A percentile compares a stretch with the other conserved stretches of the same genome.
These are phyloP conservation scores for Grigorovia jiainica DNA, from an alignment of 805 yeast species.

Conservation along the genomic window DNA sequence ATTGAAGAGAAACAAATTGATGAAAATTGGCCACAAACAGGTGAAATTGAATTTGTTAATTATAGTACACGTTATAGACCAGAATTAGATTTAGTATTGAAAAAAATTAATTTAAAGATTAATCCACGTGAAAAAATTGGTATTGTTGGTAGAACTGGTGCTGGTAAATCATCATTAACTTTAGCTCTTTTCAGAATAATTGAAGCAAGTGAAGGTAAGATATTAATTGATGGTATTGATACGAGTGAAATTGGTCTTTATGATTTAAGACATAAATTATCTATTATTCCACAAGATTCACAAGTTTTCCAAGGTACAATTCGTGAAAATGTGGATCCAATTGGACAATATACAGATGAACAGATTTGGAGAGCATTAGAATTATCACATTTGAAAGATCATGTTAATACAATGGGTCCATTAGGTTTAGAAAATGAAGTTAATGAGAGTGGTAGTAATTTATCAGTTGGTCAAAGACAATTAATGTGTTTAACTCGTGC, in stretches of 20 bases:
- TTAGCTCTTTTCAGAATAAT: constrained; percentile 78
- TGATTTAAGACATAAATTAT: constrained; percentile 67
- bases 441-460: constrained; percentile 61
- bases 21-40: constrained; percentile 61
- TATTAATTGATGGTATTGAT: constrained; percentile 61
- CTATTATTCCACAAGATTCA: constrained; percentile 90
- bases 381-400: constrained; percentile 65
- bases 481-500: constrained; percentile 78
- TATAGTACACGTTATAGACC: constrained; percentile 82
- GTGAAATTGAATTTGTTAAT: constrained; percentile 55
- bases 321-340: constrained; percentile 82
- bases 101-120: constrained; percentile 53
- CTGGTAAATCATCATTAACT: constrained; percentile 84
- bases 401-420: constrained; percentile 44
- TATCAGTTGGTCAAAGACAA: constrained; percentile 72
- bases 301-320: constrained; percentile 85
- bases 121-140: constrained; percentile 79
- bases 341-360: constrained; percentile 55
- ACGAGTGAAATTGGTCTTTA: constrained; percentile 61
- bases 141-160: constrained; percentile 95
- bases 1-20: constrained; percentile 61
- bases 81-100: constrained; percentile 71
- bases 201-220: constrained; percentile 63
- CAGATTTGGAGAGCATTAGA: constrained; percentile 76
- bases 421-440: constrained; percentile 43